Percentiles rank a stretch among this genome's conserved stretches.
phyloP scores from a whole-genome alignment of 495 filamentous ascomycete species.

The Trichoderma orchidacearum region DNA sequence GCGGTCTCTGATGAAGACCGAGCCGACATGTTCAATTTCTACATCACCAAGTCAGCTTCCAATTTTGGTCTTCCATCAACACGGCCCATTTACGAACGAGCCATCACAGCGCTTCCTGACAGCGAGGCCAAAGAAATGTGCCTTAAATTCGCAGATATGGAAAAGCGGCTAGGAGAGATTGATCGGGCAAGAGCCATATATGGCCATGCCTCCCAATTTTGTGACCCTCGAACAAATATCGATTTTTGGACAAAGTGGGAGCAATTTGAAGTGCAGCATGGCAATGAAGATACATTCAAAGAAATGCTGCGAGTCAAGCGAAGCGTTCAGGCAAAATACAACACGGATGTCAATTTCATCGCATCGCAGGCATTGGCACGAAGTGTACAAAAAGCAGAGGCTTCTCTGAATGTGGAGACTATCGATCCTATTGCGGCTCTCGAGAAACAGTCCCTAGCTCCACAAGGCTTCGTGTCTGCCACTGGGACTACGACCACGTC shows the following conservation, averaged over 20 bases:
- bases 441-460: constrained; percentile 79
- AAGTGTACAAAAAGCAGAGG: constrained; percentile 42
- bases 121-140: constrained; percentile 95
- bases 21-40: constrained; percentile 98
- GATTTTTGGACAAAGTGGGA: constrained; percentile 97
- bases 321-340: constrained; percentile 94
- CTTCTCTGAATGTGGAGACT: constrained; percentile 21
- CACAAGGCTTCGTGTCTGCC: constrained; percentile 83
- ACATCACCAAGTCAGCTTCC: constrained; percentile 96
- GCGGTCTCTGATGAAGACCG: constrained; percentile 92
- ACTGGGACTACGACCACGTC: constrained; percentile 67
- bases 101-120: constrained; percentile 83
- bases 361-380: constrained; percentile 88
- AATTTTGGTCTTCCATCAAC: constrained; percentile 96
- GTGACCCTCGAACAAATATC: constrained; percentile 81
- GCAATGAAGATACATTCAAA: constrained; percentile 98
- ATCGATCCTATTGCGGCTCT: constrained; percentile 83
- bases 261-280: constrained; percentile 88
- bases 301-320: constrained; percentile 97
- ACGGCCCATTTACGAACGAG: constrained; percentile 91
- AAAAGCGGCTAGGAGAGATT: constrained; percentile 89
- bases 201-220: constrained; percentile 93
- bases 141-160: constrained; percentile 98
- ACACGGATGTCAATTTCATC: constrained; percentile 98
- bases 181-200: constrained; percentile 92